Evolutionary conservation across 1,284 basidiomycete genomes (phyloP).

Genomic region (Inonotus hispidus): DNA sequence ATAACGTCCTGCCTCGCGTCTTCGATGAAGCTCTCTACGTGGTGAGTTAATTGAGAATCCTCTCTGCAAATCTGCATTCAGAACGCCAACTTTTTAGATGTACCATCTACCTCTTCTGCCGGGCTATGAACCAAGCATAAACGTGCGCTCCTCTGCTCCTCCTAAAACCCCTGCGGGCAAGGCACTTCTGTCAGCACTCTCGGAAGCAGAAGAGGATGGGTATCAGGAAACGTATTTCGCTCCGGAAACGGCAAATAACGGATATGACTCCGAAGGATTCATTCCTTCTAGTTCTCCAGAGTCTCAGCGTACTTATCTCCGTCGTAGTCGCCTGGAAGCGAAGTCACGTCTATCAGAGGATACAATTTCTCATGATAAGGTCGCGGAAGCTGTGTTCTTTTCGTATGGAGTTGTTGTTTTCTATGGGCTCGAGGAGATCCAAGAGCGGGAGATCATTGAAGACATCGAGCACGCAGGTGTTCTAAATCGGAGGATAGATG

Average conservation of each 20-base stretch:
- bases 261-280: constrained; percentile 17
- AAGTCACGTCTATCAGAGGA: constrained; percentile 14
- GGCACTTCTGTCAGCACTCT: constrained; percentile 62
- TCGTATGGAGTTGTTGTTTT: constrained; percentile 85
- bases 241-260: constrained; percentile 6
- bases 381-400: constrained; percentile 87
- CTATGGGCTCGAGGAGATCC: constrained; percentile 72
- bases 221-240: constrained; percentile 14
- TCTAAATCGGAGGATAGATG: constrained; percentile 53
- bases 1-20: constrained; percentile 83
- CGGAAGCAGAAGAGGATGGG: constrained; percentile 33
- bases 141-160: constrained; percentile 77
- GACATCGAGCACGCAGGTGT: constrained; percentile 71
- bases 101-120: constrained; percentile 90
- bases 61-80: background rate
- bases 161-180: constrained; percentile 53
- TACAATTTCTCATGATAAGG: constrained; percentile 23
- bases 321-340: no score
- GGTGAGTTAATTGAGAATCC: constrained; percentile 42
- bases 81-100: constrained; percentile 46
- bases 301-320: background rate
- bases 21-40: constrained; percentile 94
- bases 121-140: constrained; percentile 83
- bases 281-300: constrained; percentile 20
- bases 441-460: constrained; percentile 77